Base-by-base conservation (phyloP, 495 filamentous ascomycete species). In the Trichoderma reesei region DNA sequence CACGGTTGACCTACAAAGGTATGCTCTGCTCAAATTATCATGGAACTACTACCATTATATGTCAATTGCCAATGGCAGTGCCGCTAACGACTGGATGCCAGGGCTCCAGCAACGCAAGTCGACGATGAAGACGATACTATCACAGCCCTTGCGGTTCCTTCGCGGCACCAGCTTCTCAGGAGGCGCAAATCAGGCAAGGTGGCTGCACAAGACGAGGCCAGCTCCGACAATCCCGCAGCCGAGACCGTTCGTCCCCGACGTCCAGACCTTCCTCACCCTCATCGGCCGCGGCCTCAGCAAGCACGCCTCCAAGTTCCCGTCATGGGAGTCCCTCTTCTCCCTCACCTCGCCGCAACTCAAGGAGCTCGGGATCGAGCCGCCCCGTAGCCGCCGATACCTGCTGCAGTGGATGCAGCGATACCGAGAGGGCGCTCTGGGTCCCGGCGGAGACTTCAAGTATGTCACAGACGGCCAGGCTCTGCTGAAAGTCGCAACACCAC, bases 281-380 rank as follows among this genome's bases (percentile, higher is more conserved):
- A 98, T 98, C 76, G 94, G 94, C 70, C 94, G 94, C 65, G 85
- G 85, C 67, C 84, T 96, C 68, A 83, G 81, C 61, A 83, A 89
- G 67, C 90, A 97, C 75, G 84, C 86, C 11, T 76, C 85, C 71
- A 90, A 98, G 72, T 88, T 98, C 66, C 84, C 88, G 5, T 86
- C 87, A 37, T 98, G 94, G 94, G 89, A 92, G 33, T 82, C 88
- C 8, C 82, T 98, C 31, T 98, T 98, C 79, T 80, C 83, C 16
- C 75, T 92, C 59, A 85, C 80, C n/a, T 90, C 88, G 1, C 66
- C 78, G 33, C 88, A 98, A 72, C 81, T 98, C 64, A 82, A 85
- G 46, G 86, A 92, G 63, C 79, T 92, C 5, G 94, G 94, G 38
- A 80, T 98, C 66, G 94, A 96, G 70, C 89, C 91, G 16, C 81